Evolutionary conservation across 495 filamentous ascomycete species (phyloP), one percentile per base, ranked within the genome.

Genomic region (Hypoxylon rickii): DNA sequence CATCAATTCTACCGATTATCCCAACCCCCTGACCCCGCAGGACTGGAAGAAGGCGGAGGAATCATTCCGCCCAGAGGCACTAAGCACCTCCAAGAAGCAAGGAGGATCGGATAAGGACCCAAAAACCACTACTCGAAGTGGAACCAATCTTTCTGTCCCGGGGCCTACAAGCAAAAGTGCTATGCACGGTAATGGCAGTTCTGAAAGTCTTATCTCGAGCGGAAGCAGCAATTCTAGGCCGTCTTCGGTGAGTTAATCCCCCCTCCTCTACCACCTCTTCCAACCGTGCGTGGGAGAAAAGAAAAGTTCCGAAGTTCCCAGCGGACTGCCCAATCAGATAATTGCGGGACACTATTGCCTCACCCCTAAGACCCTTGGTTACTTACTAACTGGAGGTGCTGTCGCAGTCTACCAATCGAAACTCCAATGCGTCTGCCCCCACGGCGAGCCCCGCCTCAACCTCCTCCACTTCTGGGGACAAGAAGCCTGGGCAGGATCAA

Each of bases 1-100:
- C 40, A 80, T 96, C 63, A 90, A 94, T 73, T 82, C 84, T 61
- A 69, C 73, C 53, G 79, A 81, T 55, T 81, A 77, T 67, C 65
- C 72, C 51, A 66, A 55, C 49, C 64, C 70, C 62, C 53, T 71
- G 57, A 64, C 69, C 65, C 72, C 75, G 51, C 74, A 66, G 57
- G 65, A 66, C 18, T 68, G 69, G 40, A 64, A 70, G 55, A 70
- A 65, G 54, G 68, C 70, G 61, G 68, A 59, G 52, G 72, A 76
- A 65, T 62, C 69, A 44, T 61, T 51, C 62, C 74, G 71, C 54
- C 41, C 55, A 17, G 72, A 74, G 55, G 67, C 58, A 55, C 57
- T 68, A 50, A 48, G 61, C 24, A 38, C 41, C 17, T 64, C 63
- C 34, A 76, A 66, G 53, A 73, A 62, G 38, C 56, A 62, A 31